A percentile compares a stretch with the other conserved stretches of the same genome.
These are phyloP conservation scores for Dalbergia cultrata DNA, from an alignment of 306 rosid species.

Conservation along the genomic window DNA sequence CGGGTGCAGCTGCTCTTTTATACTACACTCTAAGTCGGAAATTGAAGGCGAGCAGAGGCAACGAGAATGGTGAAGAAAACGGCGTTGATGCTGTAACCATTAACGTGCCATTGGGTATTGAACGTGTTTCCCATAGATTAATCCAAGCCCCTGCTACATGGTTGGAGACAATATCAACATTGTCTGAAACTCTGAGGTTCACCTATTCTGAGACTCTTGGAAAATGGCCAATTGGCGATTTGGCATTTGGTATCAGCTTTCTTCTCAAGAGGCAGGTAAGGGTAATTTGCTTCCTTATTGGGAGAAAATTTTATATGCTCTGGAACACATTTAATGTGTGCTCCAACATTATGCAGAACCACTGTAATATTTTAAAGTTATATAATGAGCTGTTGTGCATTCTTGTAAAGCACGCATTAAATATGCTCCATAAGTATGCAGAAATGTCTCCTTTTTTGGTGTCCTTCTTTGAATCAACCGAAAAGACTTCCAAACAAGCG, in stretches of 20 bases:
- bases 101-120: constrained; percentile 59
- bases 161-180: constrained; percentile 89
- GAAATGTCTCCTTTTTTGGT: no score
- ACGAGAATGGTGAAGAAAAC: constrained; percentile 61
- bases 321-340: no score
- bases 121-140: constrained; percentile 79
- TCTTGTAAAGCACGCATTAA: no score
- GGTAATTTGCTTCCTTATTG: constrained; percentile 19
- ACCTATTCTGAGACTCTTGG: constrained; percentile 98
- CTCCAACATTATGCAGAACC: no score
- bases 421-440: no score
- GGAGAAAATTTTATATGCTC: no score
- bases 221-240: constrained; percentile 97
- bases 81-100: constrained; percentile 38
- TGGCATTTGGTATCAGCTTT: constrained; percentile 94
- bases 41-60: constrained; percentile 47
- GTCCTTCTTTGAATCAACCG: no score
- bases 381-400: no score
- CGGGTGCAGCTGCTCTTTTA: constrained; percentile 95
- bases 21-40: constrained; percentile 86
- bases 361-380: no score
- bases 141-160: constrained; percentile 95
- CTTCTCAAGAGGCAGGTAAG: constrained; percentile 92
- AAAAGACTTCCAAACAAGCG: no score
- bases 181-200: constrained; percentile 90